phyloP scores from a whole-genome alignment of 352 stramenopile species.

The Phytophthora cactorum region DNA sequence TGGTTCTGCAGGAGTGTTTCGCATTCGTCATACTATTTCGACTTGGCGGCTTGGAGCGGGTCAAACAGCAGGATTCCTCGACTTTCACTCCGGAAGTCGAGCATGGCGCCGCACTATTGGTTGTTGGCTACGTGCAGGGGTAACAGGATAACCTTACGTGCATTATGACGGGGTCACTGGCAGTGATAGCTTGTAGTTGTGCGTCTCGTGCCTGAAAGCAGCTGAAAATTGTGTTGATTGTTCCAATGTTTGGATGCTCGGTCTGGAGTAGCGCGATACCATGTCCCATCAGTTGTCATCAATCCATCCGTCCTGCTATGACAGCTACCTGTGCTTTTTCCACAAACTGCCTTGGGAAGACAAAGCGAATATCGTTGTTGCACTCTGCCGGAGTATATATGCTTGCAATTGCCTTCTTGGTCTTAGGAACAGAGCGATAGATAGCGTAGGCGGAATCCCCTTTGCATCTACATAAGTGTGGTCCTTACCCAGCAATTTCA shows the following conservation, averaged over 20 bases:
- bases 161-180: too few species aligned
- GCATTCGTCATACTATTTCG: too few species aligned
- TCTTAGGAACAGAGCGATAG: not conserved
- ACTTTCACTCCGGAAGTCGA: too few species aligned
- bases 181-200: too few species aligned
- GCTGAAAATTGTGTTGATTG: slow-evolving; percentile 5
- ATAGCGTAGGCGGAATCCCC: not conserved
- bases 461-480: slow-evolving; percentile 8
- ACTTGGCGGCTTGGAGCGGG: too few species aligned
- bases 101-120: too few species aligned
- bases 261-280: not conserved
- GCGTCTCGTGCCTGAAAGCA: too few species aligned
- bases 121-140: too few species aligned
- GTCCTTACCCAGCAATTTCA: not conserved
- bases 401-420: slow-evolving; percentile 11
- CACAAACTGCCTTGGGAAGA: slow-evolving; percentile 11
- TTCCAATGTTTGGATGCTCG: not conserved
- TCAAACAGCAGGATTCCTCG: too few species aligned
- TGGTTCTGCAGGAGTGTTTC: too few species aligned
- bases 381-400: not conserved
- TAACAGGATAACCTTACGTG: too few species aligned
- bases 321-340: slow-evolving; percentile 2
- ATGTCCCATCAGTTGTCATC: not conserved
- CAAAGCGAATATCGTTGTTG: not conserved
- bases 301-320: not conserved